Conservation (phyloP, 1,284 basidiomycete species). For the Grifola frondosa region DNA sequence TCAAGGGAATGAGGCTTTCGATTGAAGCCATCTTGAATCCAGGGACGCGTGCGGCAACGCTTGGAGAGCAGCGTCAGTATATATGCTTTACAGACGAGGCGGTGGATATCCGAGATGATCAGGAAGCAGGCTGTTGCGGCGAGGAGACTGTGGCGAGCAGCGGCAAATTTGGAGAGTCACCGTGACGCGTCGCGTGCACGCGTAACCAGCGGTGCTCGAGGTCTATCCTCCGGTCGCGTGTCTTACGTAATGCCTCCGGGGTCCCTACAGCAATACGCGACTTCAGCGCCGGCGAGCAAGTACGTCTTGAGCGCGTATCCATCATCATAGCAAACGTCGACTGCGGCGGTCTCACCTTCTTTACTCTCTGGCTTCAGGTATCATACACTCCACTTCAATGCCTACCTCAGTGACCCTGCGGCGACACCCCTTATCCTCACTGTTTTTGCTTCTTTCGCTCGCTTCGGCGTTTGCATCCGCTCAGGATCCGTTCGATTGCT, state of each 20-base stretch:
- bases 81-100: conserved; percentile 1
- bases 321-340: conserved; percentile 4
- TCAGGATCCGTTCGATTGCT: conserved; percentile 55
- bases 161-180: conserved; percentile 5
- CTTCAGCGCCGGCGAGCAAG: conserved; percentile 4
- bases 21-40: conserved; percentile 59
- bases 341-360: conserved; percentile 2
- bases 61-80: neutral
- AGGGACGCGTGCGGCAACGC: neutral
- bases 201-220: conserved; percentile 17
- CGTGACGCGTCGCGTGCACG: conserved; percentile 29
- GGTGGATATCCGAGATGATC: conserved; percentile 11
- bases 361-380: neutral
- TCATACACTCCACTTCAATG: neutral
- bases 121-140: conserved; percentile 1
- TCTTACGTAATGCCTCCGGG: conserved; percentile 34
- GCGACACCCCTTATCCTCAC: conserved; percentile 22
- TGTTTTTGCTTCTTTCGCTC: conserved; percentile 36
- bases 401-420: conserved; percentile 25
- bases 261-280: conserved; percentile 10
- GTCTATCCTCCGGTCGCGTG: conserved; percentile 30
- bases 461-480: conserved; percentile 34
- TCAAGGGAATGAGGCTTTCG: conserved; percentile 50
- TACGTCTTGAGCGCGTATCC: conserved; percentile 1
- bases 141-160: neutral